Base-by-base conservation (phyloP, 257 asterid species). In the Fraxinus pennsylvanica region DNA sequence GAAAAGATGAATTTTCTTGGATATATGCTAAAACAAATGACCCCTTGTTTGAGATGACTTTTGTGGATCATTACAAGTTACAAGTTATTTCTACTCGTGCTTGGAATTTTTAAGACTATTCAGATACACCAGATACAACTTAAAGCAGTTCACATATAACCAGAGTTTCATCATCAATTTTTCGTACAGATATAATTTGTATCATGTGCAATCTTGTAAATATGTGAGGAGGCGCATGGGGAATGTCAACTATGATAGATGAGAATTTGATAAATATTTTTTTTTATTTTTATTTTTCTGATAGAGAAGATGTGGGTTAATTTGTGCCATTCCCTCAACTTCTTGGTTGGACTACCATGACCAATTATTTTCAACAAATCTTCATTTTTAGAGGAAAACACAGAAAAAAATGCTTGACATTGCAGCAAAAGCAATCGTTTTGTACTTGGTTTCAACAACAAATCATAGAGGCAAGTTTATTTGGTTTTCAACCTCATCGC, bases 1-100 rank as follows among this genome's bases (percentile, higher is more conserved):
- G 54, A 71, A 75, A 75, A 66, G 41, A 65, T 38, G 61, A 65
- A 76, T 25, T 25, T 82, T 78, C 63, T 61, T 71, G 80, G 76
- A 63, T 71, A 69, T 74, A 75, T 74, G 78, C 82, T 74, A 47
- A 71, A 41, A 35, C 10, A 30, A 65, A 67, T 76, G 8, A 47
- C 29, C 65, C 22, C 63, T 57, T 10, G 32, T 54, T 57, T 65
- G 84, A 75, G 57, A 75, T 75, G 80, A 30, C 68, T 12, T 66
- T 21, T 74, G 79, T 68, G 61, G 47, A 41, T 68, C 47, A 22
- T 74, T 19, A 13, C 33, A 71, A 35, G 21, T n/a, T 78, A 70
- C 33, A 71, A 35, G 21, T n/a, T 72, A 70, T 50, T 17, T 45
- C 70, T 36, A 70, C 29, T 7, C 41, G 17, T 21, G 39, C 38